A percentile compares a stretch with the other conserved stretches of the same genome.
phyloP scores from a whole-genome alignment of 2,329 filamentous ascomycete genomes.

The Neocucurbitaria cava region DNA sequence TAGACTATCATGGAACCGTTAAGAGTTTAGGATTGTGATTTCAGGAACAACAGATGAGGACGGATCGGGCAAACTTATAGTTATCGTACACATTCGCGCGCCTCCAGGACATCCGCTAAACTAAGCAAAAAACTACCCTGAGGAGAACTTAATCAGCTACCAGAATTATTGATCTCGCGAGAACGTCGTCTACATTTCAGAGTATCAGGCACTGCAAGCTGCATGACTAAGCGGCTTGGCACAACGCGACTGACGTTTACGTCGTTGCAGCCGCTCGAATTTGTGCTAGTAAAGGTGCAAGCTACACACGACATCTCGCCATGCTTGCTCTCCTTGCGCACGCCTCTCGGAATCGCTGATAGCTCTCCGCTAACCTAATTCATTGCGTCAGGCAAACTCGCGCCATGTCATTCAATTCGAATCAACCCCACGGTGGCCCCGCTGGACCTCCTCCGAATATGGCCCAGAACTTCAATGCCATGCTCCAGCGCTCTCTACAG shows the following conservation, averaged over 20 bases:
- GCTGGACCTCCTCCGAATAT: conserved; percentile 38
- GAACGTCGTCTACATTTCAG: too few relatives aligned
- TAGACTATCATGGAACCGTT: too few relatives aligned
- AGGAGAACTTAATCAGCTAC: too few relatives aligned
- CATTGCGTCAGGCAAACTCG: conserved; percentile 2
- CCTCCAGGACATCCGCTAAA: too few relatives aligned
- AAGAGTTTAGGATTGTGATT: too few relatives aligned
- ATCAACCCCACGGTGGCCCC: conserved; percentile 40
- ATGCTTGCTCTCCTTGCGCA: conserved; percentile 34
- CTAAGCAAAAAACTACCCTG: too few relatives aligned
- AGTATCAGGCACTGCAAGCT: too few relatives aligned
- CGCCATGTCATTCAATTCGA: conserved; percentile 37
- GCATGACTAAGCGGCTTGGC: conserved; percentile 10
- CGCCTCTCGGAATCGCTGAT: conserved; percentile 30
- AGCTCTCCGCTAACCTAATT: conserved; percentile 5
- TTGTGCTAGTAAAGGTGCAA: conserved; percentile 21
- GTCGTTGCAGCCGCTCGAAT: neutral
- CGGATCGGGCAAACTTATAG: too few relatives aligned
- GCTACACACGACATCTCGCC: conserved; percentile 31
- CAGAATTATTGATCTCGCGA: too few relatives aligned
- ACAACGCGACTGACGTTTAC: conserved; percentile 4
- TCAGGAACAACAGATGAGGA: too few relatives aligned
- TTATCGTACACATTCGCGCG: too few relatives aligned
- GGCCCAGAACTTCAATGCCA: conserved; percentile 44
- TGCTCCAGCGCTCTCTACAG: conserved; percentile 47